These are phyloP conservation scores for Camelina sativa DNA, from an alignment of 345 rosid genomes.

Conservation along the genomic window DNA sequence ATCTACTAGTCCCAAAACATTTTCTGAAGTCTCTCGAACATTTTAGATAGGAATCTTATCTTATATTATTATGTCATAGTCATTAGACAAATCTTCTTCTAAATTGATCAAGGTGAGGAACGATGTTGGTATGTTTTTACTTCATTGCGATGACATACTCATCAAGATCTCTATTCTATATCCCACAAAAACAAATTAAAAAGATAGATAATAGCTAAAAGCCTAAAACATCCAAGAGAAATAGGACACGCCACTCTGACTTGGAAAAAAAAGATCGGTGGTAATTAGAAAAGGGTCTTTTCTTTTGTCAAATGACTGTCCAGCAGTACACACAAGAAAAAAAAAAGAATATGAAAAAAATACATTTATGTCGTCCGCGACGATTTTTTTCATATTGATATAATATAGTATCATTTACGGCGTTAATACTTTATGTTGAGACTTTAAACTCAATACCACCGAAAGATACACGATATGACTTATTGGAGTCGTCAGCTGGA, in stretches of 20 bases:
- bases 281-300: slow-evolving; percentile 7
- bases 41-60: too few relatives aligned
- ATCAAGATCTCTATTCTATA: neutral
- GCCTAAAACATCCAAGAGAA: slow-evolving; percentile 31
- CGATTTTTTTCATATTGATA: slow-evolving; percentile 22
- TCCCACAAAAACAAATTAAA: neutral
- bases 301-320: slow-evolving; percentile 6
- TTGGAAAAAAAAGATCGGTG: slow-evolving; percentile 4
- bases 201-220: slow-evolving; percentile 11
- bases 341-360: too few relatives aligned
- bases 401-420: neutral
- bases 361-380: slow-evolving; percentile 18
- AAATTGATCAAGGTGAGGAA: neutral
- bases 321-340: neutral
- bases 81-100: neutral
- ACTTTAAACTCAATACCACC: neutral
- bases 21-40: neutral
- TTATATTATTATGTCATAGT: neutral
- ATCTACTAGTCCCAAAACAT: too few relatives aligned
- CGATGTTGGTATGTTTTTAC: neutral
- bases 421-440: neutral
- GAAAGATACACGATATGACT: neutral
- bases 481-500: neutral
- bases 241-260: slow-evolving; percentile 13
- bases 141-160: slow-evolving; percentile 10